phyloP scores from a whole-genome alignment of 257 asterid genomes.

The Perilla frutescens region DNA sequence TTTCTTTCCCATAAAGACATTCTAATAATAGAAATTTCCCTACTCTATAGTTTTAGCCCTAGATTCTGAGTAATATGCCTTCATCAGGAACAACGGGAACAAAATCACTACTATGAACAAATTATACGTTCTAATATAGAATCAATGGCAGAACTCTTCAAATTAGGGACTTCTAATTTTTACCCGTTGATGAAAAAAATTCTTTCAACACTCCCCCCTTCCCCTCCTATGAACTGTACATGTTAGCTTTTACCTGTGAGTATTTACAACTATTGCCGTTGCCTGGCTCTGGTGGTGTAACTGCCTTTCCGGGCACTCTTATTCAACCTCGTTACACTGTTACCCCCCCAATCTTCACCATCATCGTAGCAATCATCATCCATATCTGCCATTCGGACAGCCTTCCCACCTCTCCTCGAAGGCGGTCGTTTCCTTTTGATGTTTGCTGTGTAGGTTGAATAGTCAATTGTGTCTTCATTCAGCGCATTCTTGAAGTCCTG shows the following conservation, averaged over 20 bases:
- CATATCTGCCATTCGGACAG: conserved; percentile 38
- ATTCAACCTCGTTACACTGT: conserved; percentile 50
- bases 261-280: conserved; percentile 69
- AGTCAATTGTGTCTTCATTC: conserved; percentile 67
- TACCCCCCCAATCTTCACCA: conserved; percentile 55
- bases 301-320: conserved; percentile 56
- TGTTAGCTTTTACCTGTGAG: conserved; percentile 58
- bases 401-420: conserved; percentile 53
- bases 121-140: not conserved
- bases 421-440: conserved; percentile 66
- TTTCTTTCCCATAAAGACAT: not conserved
- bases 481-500: conserved; percentile 71
- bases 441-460: conserved; percentile 66
- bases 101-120: conserved; percentile 31
- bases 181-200: not conserved
- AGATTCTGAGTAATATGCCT: conserved; percentile 33
- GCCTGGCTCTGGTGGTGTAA: conserved; percentile 68
- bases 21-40: conserved; percentile 11
- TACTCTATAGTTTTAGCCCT: conserved; percentile 28
- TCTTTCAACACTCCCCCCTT: conserved; percentile 15
- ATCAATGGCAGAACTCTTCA: conserved; percentile 22
- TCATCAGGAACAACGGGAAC: conserved; percentile 30
- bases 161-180: conserved; percentile 18
- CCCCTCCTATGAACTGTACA: conserved; percentile 72
- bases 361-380: conserved; percentile 41